Evolutionary conservation across 768 basidiomycete species (phyloP).

Genomic region (Chlorophyllum brunneum): DNA sequence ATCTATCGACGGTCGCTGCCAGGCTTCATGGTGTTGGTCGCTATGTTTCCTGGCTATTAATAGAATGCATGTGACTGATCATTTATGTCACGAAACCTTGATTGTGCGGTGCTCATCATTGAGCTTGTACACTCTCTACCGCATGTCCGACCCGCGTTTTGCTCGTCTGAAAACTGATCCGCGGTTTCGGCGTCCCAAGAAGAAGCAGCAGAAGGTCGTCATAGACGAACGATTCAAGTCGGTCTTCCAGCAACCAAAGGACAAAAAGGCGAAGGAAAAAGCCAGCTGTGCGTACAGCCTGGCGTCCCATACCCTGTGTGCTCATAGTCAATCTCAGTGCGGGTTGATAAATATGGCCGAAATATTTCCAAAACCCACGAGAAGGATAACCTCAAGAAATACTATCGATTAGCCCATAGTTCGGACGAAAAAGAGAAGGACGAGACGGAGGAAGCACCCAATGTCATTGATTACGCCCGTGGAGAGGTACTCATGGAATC

Average conservation of each 20-base stretch:
- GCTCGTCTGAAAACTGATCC: constrained; percentile 86
- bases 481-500: constrained; percentile 87
- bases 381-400: constrained; percentile 70
- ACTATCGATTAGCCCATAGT: constrained; percentile 58
- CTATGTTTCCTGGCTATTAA: constrained; percentile 11
- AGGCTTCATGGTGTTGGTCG: constrained; percentile 17
- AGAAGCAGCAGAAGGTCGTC: constrained; percentile 75
- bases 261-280: constrained; percentile 30
- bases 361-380: constrained; percentile 64
- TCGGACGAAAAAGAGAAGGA: constrained; percentile 36
- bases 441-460: constrained; percentile 27
- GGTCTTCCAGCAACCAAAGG: constrained; percentile 54
- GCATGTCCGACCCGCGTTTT: constrained; percentile 85
- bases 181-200: constrained; percentile 83
- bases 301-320: constrained; percentile 12
- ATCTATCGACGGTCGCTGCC: not conserved
- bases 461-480: constrained; percentile 78
- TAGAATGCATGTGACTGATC: constrained; percentile 8
- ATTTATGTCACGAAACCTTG: too few species aligned
- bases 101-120: too few species aligned
- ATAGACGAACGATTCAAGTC: constrained; percentile 91
- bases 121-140: constrained; percentile 3
- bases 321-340: constrained; percentile 28
- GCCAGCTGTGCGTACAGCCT: constrained; percentile 15
- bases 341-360: constrained; percentile 91